A percentile compares a stretch with the other conserved stretches of the same genome.
Evolutionary conservation across 2,329 filamentous ascomycete species (phyloP).

Genomic region (Kalaharituber pfeilii): DNA sequence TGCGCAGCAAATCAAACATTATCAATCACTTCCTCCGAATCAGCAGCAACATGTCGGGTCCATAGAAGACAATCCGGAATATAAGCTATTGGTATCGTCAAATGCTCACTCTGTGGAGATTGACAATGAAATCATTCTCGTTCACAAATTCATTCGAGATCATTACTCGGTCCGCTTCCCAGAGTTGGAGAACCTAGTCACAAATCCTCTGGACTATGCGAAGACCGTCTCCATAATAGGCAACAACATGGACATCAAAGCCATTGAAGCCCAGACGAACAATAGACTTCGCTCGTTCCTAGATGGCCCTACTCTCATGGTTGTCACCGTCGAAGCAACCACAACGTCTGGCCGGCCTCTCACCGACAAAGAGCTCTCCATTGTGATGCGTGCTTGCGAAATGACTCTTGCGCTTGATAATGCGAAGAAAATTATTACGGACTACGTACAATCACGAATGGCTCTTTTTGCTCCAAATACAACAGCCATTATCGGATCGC

Average conservation of each 20-base stretch:
- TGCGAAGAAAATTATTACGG: conserved; percentile 70
- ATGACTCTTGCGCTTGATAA: conserved; percentile 77
- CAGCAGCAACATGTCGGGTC: conserved; percentile 54
- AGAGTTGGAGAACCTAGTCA: conserved; percentile 76
- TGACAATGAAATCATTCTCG: conserved; percentile 75
- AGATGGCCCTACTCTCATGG: conserved; percentile 82
- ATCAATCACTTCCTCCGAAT: conserved; percentile 50
- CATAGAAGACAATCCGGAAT: conserved; percentile 82
- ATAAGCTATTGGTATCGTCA: conserved; percentile 70
- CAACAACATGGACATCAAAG: conserved; percentile 83
- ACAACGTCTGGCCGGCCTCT: conserved; percentile 70
- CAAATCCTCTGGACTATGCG: conserved; percentile 84
- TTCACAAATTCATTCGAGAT: conserved; percentile 92
- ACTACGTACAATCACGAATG: conserved; percentile 95
- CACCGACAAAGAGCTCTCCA: conserved; percentile 53
- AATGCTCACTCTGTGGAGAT: conserved; percentile 84
- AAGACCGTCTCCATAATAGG: conserved; percentile 86
- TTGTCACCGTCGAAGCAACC: conserved; percentile 85
- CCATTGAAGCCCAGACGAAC: conserved; percentile 55
- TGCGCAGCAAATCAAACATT: conserved; percentile 61
- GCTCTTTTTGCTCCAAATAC: conserved; percentile 88
- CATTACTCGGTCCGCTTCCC: conserved; percentile 90
- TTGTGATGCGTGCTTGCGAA: conserved; percentile 61
- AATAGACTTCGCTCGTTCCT: conserved; percentile 72
- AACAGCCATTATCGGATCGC: conserved; percentile 72